A percentile compares a stretch with the other conserved stretches of the same genome.
These are phyloP conservation scores for Calocybe indica DNA, from an alignment of 768 basidiomycete species.

Conservation along the genomic window DNA sequence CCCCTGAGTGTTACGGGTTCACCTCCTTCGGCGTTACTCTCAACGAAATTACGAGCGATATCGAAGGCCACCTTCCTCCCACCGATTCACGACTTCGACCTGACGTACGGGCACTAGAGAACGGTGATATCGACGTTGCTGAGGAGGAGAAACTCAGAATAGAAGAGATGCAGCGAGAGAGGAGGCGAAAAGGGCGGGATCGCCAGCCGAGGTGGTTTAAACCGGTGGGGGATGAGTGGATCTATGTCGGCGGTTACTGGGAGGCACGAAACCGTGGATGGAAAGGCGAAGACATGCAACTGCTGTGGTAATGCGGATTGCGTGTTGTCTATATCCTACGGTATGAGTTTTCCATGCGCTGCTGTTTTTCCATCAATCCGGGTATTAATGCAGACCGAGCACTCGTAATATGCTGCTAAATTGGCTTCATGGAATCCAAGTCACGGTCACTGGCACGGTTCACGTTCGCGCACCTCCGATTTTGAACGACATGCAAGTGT, in stretches of 20 bases:
- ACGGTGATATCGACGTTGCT: conserved; percentile 64
- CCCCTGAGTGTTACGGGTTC: conserved; percentile 75
- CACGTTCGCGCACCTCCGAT: too few species aligned
- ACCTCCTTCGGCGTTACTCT: conserved; percentile 74
- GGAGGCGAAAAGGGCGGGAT: conserved; percentile 58
- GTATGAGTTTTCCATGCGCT: too few species aligned
- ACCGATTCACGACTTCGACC: conserved; percentile 82
- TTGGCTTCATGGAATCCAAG: too few species aligned
- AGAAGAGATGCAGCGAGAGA: conserved; percentile 72
- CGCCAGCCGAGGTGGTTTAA: conserved; percentile 71
- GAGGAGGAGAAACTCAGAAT: conserved; percentile 67
- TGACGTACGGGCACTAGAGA: conserved; percentile 79
- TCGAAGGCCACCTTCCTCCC: conserved; percentile 58
- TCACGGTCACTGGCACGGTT: too few species aligned
- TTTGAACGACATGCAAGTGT: too few species aligned
- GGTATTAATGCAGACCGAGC: too few species aligned
- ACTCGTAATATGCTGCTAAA: too few species aligned
- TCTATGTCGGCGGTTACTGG: conserved; percentile 80
- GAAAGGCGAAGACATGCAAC: conserved; percentile 41
- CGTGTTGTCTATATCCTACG: neutral
- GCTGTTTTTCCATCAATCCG: too few species aligned
- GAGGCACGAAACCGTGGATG: conserved; percentile 63
- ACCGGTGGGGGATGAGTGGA: conserved; percentile 65
- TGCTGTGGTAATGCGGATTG: conserved; percentile 53
- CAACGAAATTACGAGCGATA: conserved; percentile 71